phyloP scores from a whole-genome alignment of 768 basidiomycete species.

The Boletus reticulatus region DNA sequence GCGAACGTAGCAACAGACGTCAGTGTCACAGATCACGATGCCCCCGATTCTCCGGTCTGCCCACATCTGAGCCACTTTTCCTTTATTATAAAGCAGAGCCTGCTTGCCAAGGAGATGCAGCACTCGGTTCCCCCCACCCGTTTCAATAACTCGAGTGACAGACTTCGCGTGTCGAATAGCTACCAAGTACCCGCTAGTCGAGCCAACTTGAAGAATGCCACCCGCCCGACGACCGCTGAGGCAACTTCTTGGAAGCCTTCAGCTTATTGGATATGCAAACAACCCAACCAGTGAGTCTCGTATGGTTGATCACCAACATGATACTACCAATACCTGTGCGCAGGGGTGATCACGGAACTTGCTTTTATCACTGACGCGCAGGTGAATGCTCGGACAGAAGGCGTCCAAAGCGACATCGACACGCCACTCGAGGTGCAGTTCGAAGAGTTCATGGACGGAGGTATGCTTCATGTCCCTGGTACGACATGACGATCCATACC shows the following conservation, averaged over 20 bases:
- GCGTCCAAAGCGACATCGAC: background rate
- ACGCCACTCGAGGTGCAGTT: conserved; percentile 23
- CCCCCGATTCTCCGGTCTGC: background rate
- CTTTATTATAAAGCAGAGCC: conserved; percentile 10
- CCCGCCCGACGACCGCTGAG: conserved; percentile 16
- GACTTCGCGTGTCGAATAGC: background rate
- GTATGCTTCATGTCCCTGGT: conserved; percentile 6
- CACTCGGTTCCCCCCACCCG: background rate
- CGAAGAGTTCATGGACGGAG: conserved; percentile 27
- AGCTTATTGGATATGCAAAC: conserved; percentile 20
- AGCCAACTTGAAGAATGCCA: conserved; percentile 14
- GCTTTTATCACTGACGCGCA: conserved; percentile 22
- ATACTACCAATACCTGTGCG: background rate
- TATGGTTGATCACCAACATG: background rate
- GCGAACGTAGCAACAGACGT: background rate
- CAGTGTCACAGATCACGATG: background rate
- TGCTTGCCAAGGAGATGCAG: background rate
- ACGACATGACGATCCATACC: background rate
- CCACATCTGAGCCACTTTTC: background rate
- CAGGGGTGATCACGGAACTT: conserved; percentile 28
- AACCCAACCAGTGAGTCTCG: conserved; percentile 24
- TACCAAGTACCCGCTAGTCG: background rate
- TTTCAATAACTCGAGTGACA: background rate
- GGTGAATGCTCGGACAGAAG: background rate
- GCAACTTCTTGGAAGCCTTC: conserved; percentile 19